Base-by-base conservation (phyloP, 257 asterid genomes). In the Salvia splendens region DNA sequence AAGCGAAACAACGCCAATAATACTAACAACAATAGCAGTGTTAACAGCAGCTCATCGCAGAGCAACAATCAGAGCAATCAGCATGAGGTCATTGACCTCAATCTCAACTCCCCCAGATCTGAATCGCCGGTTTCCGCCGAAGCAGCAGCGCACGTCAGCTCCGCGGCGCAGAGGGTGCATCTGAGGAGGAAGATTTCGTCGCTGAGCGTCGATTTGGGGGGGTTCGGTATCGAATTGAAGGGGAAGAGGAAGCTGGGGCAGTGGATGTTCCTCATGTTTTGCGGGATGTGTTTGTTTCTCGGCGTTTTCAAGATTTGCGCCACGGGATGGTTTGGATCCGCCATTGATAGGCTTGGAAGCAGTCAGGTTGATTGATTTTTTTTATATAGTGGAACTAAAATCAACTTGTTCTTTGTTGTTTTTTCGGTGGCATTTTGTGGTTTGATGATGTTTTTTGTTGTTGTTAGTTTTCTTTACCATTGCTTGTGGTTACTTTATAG, bases 301-400 rank as follows among this genome's bases (percentile, higher is more conserved):
- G 97, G 96, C 41, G 80, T 88, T 72, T 72, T 88, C 59, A 94
- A 87, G 95, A 84, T 94, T 81, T 91, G 87, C 79, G 97, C 89
- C 49, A 81, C 79, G 75, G 96, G 97, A 0, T 94, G 99, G 97
- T 84, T 94, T 75, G 99, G 97, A 88, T 88, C 96, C 77, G 86
- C 95, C 75, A 78, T 90, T 70, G 95, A 88, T 49, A 83, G 79
- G 72, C 75, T 83, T 70, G 87, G 84, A 36, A 77, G 67, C 73
- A 72, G 79, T 79, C 87, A 83, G 97, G 98, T 91, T 61, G 30
- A 59, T 67, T 24, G 30, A 24, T 20, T 1, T 0, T 24, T 24
- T 24, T 56, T 49, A 50, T 54, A 12, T 20, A 51, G 57, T 67
- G 28, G 46, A 48, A 12, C 35, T 30, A 46, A 2, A 24, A 24